A percentile compares a stretch with the other conserved stretches of the same genome.
phyloP scores from a whole-genome alignment of 2,329 filamentous ascomycete species.

The Dothistroma septosporum region DNA sequence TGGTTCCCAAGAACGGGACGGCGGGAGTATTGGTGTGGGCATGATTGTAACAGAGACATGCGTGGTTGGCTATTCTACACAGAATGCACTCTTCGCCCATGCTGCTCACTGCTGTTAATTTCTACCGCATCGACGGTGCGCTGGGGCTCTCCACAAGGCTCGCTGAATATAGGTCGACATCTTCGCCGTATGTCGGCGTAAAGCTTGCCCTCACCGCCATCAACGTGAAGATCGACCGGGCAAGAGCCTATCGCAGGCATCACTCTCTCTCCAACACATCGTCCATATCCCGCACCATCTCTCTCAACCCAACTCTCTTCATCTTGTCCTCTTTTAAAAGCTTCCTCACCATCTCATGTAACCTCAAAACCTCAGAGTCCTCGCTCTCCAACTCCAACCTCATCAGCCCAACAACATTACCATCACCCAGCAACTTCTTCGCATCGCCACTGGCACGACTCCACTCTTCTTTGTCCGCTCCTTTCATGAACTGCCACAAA shows the following conservation, averaged over 20 bases:
- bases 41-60: not conserved
- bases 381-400: slow-evolving; percentile 15
- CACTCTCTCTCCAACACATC: not conserved
- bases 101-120: too few species aligned
- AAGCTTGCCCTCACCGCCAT: too few species aligned
- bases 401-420: slow-evolving; percentile 13
- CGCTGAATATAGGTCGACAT: too few species aligned
- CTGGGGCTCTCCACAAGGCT: too few species aligned
- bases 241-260: not conserved
- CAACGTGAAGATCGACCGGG: too few species aligned
- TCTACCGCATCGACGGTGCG: too few species aligned
- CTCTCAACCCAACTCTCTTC: not conserved
- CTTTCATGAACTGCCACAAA: slow-evolving; percentile 12
- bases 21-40: slow-evolving; percentile 9
- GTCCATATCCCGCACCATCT: not conserved
- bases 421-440: slow-evolving; percentile 19
- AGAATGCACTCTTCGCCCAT: too few species aligned
- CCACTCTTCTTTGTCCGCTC: slow-evolving; percentile 14
- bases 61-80: too few species aligned
- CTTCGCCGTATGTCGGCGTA: too few species aligned
- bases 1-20: slow-evolving; percentile 68
- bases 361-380: slow-evolving; percentile 12
- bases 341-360: slow-evolving; percentile 15
- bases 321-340: not conserved
- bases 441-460: slow-evolving; percentile 2